Conservation (phyloP, 2,329 filamentous ascomycete species). For the Talaromyces sp. region DNA sequence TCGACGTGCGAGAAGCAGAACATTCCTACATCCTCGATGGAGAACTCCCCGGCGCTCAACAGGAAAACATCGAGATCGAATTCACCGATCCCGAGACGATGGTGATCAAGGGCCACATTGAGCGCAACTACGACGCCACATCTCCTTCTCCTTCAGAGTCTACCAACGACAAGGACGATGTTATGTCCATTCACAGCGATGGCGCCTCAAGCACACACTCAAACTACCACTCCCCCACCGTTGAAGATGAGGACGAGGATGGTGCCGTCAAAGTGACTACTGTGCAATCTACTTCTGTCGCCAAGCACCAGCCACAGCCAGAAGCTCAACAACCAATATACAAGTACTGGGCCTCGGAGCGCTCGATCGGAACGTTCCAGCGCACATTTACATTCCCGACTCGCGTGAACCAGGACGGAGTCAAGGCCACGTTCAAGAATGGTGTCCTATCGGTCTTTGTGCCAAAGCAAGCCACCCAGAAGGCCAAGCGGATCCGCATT, state of each 20-base stretch:
- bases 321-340: conserved; percentile 24
- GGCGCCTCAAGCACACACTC: conserved; percentile 23
- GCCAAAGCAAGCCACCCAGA: conserved; percentile 53
- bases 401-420: conserved; percentile 57
- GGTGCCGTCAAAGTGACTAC: conserved; percentile 14
- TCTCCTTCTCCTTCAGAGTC: conserved; percentile 14
- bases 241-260: conserved; percentile 53
- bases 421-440: conserved; percentile 59
- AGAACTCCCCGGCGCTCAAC: conserved; percentile 46
- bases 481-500: conserved; percentile 54
- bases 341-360: conserved; percentile 59
- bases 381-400: conserved; percentile 57
- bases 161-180: neutral
- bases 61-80: conserved; percentile 47
- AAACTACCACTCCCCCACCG: conserved; percentile 48
- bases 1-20: conserved; percentile 46
- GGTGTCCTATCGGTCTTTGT: conserved; percentile 57
- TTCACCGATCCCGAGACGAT: conserved; percentile 48
- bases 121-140: conserved; percentile 33
- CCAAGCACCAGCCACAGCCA: conserved; percentile 8
- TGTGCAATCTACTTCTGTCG: conserved; percentile 1
- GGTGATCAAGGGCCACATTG: conserved; percentile 42
- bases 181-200: conserved; percentile 21
- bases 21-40: conserved; percentile 46
- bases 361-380: conserved; percentile 58